Base-by-base conservation (phyloP, 495 filamentous ascomycete genomes). In the Penicillium paradoxum region DNA sequence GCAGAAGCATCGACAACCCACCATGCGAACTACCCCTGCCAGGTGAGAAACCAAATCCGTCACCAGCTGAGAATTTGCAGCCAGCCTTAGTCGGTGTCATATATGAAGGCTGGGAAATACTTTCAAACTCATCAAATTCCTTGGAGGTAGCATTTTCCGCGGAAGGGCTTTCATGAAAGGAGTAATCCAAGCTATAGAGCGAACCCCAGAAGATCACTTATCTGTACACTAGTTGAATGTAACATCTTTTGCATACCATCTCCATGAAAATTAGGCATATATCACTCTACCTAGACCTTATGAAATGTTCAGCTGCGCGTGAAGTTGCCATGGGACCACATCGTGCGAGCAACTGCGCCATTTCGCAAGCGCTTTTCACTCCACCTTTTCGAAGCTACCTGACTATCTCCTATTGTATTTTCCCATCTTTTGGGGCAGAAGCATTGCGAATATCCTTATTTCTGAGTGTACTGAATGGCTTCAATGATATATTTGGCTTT, bases 341-440 rank as follows among this genome's bases (percentile, higher is more conserved):
- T 61, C 61, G 49, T 51, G 52, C 56, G 54, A 55, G 46, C 43
- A 21, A 14, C 34, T 36, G 8, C 52, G 25, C 52, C 55, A 62
- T 40, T 22, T 37, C 5, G 1, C 41, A 29, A 65, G 39, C 36
- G 24, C 48, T 49, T 24, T 17, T 17, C 41, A 49, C 41, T 59
- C 59, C 53, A 53, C 58, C 53, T 46, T 48, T 24, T 49, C 51
- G 11, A 17, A 39, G 24, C 24, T 27, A 7, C n/a, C n/a, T n/a
- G n/a, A n/a, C n/a, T 27, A 7, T 27, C 24, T 27, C 24, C 3
- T 7, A 27, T 27, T 27, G 24, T 7, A 7, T 27, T 27, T n/a
- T n/a, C n/a, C n/a, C n/a, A n/a, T n/a, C n/a, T n/a, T n/a, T n/a
- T n/a, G n/a, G n/a, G n/a, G n/a, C n/a, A n/a, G n/a, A n/a, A n/a